Evolutionary conservation across 768 basidiomycete species (phyloP), one percentile per base, ranked within the genome.

Genomic region (Naganishia vaughanmartiniae): DNA sequence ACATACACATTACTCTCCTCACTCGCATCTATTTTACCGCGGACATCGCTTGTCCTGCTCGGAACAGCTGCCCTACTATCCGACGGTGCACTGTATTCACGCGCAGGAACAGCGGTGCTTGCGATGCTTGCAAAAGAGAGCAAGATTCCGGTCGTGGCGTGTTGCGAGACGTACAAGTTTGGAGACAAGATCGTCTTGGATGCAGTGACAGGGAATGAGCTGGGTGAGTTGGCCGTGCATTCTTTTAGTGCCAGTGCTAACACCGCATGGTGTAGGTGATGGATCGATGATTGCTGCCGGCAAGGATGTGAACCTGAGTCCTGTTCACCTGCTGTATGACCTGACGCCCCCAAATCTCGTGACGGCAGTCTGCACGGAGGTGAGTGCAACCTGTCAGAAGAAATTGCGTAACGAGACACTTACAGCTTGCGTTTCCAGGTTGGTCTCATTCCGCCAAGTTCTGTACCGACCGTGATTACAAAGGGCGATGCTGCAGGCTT

Each of bases 131-230:
- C 92, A 0, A 92, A 91, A 80, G 87, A 87, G 56, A 87, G 89
- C 76, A 89, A 88, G 28, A 90, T 97, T 0, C 95, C 96, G 5
- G 93, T 98, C 9, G 87, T 99, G 42, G 93, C 96, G 30, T 97
- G 93, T 73, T 96, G 94, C 76, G 96, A 98, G 82, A 99, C 96
- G 4, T 98, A 98, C 84, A 99, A 99, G 81, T 98, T 94, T 76
- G 90, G 91, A 21, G 95, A 98, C 75, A 87, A 88, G 39, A 89
- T 98, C 33, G 89, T 91, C 81, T 84, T 98, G 67, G 96, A 99
- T 80, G 90, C 90, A 24, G 93, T 99, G 75, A 92, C 90, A 54
- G 93, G 91, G 81, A 99, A 99, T 76, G 96, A 99, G 82, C 84
- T 97, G 48, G 96, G 95, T 91, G 74, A 79, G 86, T 76, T 4